Evolutionary conservation across 139 green algal species (phyloP), one percentile per base, ranked within the genome.

Genomic region (Asterochloris erici): DNA sequence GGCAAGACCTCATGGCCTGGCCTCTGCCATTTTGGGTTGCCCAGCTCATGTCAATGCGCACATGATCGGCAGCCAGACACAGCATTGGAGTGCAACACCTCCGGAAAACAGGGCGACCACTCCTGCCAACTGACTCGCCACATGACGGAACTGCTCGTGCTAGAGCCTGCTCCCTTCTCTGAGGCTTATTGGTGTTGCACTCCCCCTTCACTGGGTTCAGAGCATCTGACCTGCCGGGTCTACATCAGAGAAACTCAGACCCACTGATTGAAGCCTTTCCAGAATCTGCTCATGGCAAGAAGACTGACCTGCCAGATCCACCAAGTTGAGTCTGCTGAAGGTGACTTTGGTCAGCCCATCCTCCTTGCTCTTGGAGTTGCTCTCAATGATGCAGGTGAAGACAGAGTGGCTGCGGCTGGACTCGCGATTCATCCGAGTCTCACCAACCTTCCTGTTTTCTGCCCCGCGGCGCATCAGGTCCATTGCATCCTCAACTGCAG

Each of bases 281-380:
- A 64, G 15, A 79, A 64, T 64, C 9, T 21, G n/a, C 15, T 23
- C 11, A 38, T 23, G 27, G 0, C 21, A 66, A 63, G 62, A n/a
- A 23, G 12, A 54, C 81, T 16, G 62, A 83, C 86, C 86, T 61
- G 91, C 91, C 13, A 95, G 83, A 77, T 96, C 92, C 0, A 96
- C 91, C 38, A 91, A 81, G 80, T 88, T 85, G 2, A 91, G 84
- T 21, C 62, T 29, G 29, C 79, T 78, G 60, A 66, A 71, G 11
- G 68, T 81, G 63, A 89, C 68, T 54, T 77, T 70, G 19, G 68
- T 83, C 9, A 83, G 63, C 27, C 86, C 86, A 69, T 81, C 83
- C 26, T 84, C 84, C 60, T 86, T 78, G 10, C 79, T 84, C 16
- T 81, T 82, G 47, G 21, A 75, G 54, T 28, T 80, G 38, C 60